Percentiles rank a stretch among this genome's conserved stretches.
Evolutionary conservation across 2,329 filamentous ascomycete genomes (phyloP).

Genomic region (Epichloe gansuensis): DNA sequence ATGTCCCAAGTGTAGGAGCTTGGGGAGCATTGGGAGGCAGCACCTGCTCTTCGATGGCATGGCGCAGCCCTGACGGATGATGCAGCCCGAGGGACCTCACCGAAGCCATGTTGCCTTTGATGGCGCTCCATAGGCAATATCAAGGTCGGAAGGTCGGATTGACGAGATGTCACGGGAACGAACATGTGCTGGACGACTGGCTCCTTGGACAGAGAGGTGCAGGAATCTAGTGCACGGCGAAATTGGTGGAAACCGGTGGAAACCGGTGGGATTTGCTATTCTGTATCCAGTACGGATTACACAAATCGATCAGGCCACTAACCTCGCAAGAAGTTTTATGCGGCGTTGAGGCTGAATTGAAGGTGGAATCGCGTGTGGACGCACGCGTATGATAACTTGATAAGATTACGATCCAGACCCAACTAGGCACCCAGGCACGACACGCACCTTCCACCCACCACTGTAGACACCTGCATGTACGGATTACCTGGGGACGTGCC

Average conservation of each 20-base stretch:
- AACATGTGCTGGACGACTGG: background rate
- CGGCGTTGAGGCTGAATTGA: background rate
- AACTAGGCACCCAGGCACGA: no score
- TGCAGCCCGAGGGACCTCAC: slow-evolving; percentile 86
- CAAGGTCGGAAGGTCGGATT: background rate
- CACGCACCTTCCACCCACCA: no score
- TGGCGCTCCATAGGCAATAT: slow-evolving; percentile 21
- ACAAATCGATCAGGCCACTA: background rate
- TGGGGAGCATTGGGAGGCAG: slow-evolving; percentile 54
- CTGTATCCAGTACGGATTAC: background rate
- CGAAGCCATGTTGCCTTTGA: slow-evolving; percentile 57
- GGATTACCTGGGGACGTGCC: no score
- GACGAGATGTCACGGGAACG: background rate
- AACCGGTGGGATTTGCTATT: background rate
- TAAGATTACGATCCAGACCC: background rate
- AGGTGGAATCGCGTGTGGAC: background rate
- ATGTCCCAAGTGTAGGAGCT: slow-evolving; percentile 69
- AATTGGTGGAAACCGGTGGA: no score
- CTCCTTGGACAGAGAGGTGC: background rate
- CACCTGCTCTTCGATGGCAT: slow-evolving; percentile 71
- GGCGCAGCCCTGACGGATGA: slow-evolving; percentile 70
- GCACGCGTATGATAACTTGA: slow-evolving; percentile 1
- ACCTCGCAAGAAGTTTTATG: background rate
- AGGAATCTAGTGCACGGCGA: background rate
- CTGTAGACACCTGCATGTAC: no score